phyloP scores from a whole-genome alignment of 2,329 filamentous ascomycete genomes.

The Diaporthe longicolla region DNA sequence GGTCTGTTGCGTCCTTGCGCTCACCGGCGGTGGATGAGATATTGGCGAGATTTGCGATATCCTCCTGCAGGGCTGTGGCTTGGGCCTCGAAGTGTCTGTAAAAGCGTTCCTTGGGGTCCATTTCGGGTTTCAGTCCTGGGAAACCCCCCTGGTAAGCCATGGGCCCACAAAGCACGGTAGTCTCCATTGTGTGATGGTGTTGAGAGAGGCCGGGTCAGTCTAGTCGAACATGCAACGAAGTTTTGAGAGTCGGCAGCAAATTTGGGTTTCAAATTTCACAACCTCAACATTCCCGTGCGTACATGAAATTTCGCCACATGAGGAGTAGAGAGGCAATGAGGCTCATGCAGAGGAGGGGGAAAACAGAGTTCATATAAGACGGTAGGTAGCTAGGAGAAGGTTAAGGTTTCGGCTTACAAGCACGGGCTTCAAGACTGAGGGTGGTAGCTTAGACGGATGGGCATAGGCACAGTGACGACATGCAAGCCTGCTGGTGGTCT shows the following conservation, averaged over 20 bases:
- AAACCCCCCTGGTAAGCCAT: slow-evolving; percentile 43
- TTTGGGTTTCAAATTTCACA: neutral
- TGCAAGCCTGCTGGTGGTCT: slow-evolving; percentile 34
- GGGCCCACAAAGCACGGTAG: slow-evolving; percentile 32
- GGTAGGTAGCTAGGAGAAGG: too few species aligned
- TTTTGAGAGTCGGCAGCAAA: neutral
- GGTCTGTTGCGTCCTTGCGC: slow-evolving; percentile 84
- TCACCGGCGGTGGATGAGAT: slow-evolving; percentile 77
- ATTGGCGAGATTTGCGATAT: slow-evolving; percentile 78
- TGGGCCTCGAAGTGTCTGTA: slow-evolving; percentile 86
- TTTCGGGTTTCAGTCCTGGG: slow-evolving; percentile 49
- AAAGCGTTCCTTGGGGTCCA: slow-evolving; percentile 81
- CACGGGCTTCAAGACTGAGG: slow-evolving; percentile 2
- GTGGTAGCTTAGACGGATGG: slow-evolving; percentile 5
- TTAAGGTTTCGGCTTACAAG: slow-evolving; percentile 24
- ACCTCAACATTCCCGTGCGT: neutral
- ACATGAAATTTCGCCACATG: neutral
- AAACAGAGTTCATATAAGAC: slow-evolving; percentile 31
- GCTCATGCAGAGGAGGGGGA: neutral
- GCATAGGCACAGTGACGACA: slow-evolving; percentile 40
- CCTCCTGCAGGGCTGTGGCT: slow-evolving; percentile 82
- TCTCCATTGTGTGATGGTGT: slow-evolving; percentile 31
- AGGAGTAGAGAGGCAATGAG: neutral
- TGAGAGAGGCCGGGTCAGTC: neutral
- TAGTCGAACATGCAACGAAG: neutral